phyloP scores from a whole-genome alignment of 345 rosid species.

The Eucalyptus tenuipes region DNA sequence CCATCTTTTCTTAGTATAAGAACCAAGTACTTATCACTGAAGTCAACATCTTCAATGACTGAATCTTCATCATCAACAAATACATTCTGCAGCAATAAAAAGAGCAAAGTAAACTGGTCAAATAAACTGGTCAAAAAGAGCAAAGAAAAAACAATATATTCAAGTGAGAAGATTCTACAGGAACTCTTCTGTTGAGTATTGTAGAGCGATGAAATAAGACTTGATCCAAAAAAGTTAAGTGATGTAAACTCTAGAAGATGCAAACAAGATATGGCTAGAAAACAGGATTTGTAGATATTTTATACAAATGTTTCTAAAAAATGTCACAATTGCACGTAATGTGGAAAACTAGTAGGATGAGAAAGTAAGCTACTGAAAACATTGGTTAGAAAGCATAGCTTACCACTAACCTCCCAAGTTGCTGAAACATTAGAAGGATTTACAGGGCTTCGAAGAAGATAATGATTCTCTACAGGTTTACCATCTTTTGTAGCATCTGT shows the following conservation, averaged over 20 bases:
- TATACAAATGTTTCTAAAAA: neutral
- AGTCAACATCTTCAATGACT: constrained; percentile 78
- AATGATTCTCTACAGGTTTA: constrained; percentile 49
- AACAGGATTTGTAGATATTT: neutral
- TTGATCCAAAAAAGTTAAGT: neutral
- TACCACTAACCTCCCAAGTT: constrained; percentile 71
- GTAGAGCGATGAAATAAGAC: neutral
- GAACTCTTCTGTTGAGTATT: neutral
- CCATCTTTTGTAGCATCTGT: constrained; percentile 72
- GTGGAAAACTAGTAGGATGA: neutral
- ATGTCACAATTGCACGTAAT: neutral
- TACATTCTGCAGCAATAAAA: constrained; percentile 35
- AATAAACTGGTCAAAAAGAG: neutral
- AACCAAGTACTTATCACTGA: constrained; percentile 61
- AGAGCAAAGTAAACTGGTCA: neutral
- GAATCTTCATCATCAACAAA: constrained; percentile 37
- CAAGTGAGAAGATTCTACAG: neutral
- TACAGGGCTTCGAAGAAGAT: constrained; percentile 61
- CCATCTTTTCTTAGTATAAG: constrained; percentile 49
- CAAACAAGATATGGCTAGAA: neutral
- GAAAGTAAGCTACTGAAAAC: neutral
- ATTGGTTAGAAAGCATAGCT: neutral
- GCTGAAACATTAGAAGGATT: constrained; percentile 33
- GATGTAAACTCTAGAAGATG: neutral
- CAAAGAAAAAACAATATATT: neutral